phyloP scores from a whole-genome alignment of 805 yeast species.

The Lachancea lanzarotensis region DNA sequence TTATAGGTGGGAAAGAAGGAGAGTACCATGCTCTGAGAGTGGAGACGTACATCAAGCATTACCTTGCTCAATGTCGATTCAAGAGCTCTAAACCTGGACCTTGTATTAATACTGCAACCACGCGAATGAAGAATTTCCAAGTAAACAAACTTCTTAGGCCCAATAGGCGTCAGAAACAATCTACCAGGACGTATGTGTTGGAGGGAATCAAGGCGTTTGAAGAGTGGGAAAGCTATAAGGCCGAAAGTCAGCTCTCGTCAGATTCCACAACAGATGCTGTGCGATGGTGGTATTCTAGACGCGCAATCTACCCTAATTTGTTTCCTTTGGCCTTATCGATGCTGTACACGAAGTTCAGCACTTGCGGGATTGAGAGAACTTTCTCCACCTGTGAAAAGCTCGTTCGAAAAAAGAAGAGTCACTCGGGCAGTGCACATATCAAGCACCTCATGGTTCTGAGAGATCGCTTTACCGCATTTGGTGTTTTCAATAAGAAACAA shows the following conservation, averaged over 20 bases:
- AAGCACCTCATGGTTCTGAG: too few species aligned
- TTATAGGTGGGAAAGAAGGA: too few species aligned
- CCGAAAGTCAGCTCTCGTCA: background rate
- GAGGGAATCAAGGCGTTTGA: background rate
- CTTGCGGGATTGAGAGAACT: background rate
- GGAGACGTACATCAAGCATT: too few species aligned
- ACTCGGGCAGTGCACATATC: too few species aligned
- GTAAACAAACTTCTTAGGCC: background rate
- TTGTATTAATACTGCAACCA: background rate
- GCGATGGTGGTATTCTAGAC: background rate
- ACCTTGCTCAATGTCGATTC: background rate
- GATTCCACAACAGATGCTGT: background rate
- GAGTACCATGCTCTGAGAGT: too few species aligned
- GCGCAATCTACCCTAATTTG: background rate
- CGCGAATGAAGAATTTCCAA: background rate
- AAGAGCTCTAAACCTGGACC: background rate
- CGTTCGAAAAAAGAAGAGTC: too few species aligned
- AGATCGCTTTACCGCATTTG: too few species aligned
- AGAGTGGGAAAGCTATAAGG: conserved; percentile 3
- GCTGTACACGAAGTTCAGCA: background rate
- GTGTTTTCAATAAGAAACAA: too few species aligned
- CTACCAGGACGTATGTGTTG: background rate
- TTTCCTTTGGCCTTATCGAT: background rate
- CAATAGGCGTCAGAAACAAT: background rate
- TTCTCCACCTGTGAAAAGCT: too few species aligned